Evolutionary conservation across 352 stramenopile genomes (phyloP).

Genomic region (Lagenidium giganteum): DNA sequence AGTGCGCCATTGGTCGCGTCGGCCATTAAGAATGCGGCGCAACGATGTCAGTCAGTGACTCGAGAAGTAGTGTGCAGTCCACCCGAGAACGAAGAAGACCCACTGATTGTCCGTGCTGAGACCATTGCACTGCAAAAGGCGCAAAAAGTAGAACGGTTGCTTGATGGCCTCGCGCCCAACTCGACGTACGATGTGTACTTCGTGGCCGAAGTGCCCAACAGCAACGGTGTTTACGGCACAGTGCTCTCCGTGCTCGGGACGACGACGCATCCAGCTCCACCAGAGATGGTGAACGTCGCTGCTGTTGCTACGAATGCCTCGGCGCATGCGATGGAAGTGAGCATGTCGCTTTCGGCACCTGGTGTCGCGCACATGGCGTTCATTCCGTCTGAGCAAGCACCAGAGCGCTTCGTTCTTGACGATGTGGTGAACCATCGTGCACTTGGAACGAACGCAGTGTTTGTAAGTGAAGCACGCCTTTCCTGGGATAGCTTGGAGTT

Average conservation of each 20-base stretch:
- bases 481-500: slow-evolving; percentile 22
- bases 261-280: slow-evolving; percentile 46
- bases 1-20: slow-evolving; percentile 29
- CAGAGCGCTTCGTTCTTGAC: background rate
- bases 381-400: slow-evolving; percentile 18
- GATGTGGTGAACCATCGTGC: slow-evolving; percentile 5
- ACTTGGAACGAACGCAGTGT: slow-evolving; percentile 10
- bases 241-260: slow-evolving; percentile 62
- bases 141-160: slow-evolving; percentile 43
- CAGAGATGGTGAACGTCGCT: slow-evolving; percentile 17
- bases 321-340: slow-evolving; percentile 24
- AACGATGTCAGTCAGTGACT: background rate
- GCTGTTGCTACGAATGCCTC: slow-evolving; percentile 29
- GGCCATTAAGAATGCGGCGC: slow-evolving; percentile 38
- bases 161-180: slow-evolving; percentile 41
- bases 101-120: slow-evolving; percentile 18
- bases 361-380: slow-evolving; percentile 48
- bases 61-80: slow-evolving; percentile 18
- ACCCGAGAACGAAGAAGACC: no score
- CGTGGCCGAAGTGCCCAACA: slow-evolving; percentile 66
- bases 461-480: slow-evolving; percentile 14
- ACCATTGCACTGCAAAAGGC: slow-evolving; percentile 39
- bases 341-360: slow-evolving; percentile 26
- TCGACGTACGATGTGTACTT: slow-evolving; percentile 83
- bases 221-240: slow-evolving; percentile 71